Evolutionary conservation across 2,329 filamentous ascomycete species (phyloP).

Genomic region (Trichoderma sp.): DNA sequence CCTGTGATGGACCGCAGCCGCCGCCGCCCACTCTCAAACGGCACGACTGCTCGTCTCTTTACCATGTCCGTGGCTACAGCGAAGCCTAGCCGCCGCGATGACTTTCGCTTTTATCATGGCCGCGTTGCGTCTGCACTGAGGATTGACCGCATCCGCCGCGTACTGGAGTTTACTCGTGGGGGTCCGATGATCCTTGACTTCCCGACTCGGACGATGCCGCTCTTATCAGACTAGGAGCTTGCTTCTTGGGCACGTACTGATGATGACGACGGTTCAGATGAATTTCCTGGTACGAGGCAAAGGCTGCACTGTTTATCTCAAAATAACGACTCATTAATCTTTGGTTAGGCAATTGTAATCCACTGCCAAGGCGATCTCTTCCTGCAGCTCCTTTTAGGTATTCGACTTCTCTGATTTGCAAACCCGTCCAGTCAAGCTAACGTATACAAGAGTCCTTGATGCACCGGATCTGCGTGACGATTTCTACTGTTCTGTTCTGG

Average conservation of each 20-base stretch:
- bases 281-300: neutral
- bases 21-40: conserved; percentile 63
- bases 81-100: conserved; percentile 50
- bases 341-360: conserved; percentile 21
- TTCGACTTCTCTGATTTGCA: conserved; percentile 25
- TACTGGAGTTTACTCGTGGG: conserved; percentile 55
- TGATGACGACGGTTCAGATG: conserved; percentile 26
- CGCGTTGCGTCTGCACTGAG: conserved; percentile 77
- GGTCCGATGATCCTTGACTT: conserved; percentile 15
- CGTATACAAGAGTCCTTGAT: conserved; percentile 67
- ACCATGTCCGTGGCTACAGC: conserved; percentile 47
- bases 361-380: conserved; percentile 43
- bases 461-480: conserved; percentile 88
- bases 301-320: neutral
- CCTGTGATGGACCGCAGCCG: conserved; percentile 60
- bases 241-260: neutral
- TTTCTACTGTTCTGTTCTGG: conserved; percentile 89
- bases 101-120: conserved; percentile 66
- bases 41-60: conserved; percentile 69
- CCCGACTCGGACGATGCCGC: neutral
- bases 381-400: conserved; percentile 77
- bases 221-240: neutral
- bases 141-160: conserved; percentile 65
- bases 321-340: conserved; percentile 13
- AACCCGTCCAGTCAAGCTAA: conserved; percentile 26